Conservation (phyloP, 1,139 yeast genomes). For the Geotrichum fermentans region DNA sequence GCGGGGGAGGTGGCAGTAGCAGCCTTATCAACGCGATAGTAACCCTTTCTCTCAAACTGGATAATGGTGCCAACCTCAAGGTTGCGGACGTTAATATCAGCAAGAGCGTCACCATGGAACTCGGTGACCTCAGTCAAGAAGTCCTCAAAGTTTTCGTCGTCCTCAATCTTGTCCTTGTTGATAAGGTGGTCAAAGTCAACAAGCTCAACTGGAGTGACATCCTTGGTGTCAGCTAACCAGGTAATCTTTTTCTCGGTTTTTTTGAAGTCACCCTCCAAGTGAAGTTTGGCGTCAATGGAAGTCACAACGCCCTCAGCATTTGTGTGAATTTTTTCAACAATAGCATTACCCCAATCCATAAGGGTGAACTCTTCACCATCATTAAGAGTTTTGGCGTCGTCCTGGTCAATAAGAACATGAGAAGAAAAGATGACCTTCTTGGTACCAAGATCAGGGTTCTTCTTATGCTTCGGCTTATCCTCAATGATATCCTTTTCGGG, state of each 20-base stretch:
- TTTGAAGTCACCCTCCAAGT: conserved; percentile 95
- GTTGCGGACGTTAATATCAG: conserved; percentile 70
- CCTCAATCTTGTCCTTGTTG: conserved; percentile 93
- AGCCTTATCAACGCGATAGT: conserved; percentile 74
- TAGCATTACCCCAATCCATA: conserved; percentile 99
- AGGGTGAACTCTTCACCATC: conserved; percentile 84
- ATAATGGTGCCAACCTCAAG: conserved; percentile 83
- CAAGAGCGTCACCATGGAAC: conserved; percentile 73
- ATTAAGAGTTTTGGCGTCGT: conserved; percentile 67
- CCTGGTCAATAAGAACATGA: conserved; percentile 75
- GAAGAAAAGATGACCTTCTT: conserved; percentile 70
- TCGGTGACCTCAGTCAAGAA: conserved; percentile 85
- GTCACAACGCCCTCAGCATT: conserved; percentile 51
- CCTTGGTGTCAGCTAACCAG: conserved; percentile 81
- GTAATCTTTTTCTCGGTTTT: conserved; percentile 93
- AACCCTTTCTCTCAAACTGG: conserved; percentile 97
- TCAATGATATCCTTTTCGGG: conserved; percentile 62
- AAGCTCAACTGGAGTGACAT: conserved; percentile 67
- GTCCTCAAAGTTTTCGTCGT: conserved; percentile 90
- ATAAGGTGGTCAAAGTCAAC: conserved; percentile 94
- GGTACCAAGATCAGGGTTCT: conserved; percentile 84
- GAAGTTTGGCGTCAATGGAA: conserved; percentile 70
- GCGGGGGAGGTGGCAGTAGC: conserved; percentile 45
- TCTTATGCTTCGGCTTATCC: conserved; percentile 88
- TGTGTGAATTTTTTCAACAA: conserved; percentile 65